Base-by-base conservation (phyloP, 805 yeast species). In the Metschnikowia rubicola region DNA sequence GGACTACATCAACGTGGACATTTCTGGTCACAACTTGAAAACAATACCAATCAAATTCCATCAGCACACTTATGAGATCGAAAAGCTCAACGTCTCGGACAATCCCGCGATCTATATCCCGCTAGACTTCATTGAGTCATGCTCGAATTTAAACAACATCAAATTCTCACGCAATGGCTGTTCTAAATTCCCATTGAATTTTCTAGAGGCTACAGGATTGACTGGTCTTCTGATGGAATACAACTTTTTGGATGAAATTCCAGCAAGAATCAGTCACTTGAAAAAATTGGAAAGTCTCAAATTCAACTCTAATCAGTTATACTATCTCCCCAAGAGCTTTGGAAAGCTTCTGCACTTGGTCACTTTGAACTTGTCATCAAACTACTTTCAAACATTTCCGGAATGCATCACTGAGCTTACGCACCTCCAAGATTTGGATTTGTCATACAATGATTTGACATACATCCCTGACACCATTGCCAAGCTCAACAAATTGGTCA, bases 21-120 rank as follows among this genome's bases (percentile, higher is more conserved):
- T 90, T 51, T 78, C 83, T 34, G 80, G 86, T 46, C 77, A 86
- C 71, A 84, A 86, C 56, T 70, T 91, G 46, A 88, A 88, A 52
- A 88, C 88, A 15, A 86, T 92, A 8, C 97, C 97, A 0, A 85
- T 88, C 44, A 76, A 86, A 29, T 79, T 91, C 52, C 89, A 85
- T 61, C 86, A 81, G 55, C 87, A 81, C 50, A 87, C 96, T 0
- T 78, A 84, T 46, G 92, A 88, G 52, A 88, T 91, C 48, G 86
- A 86, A 56, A 76, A 83, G 51, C 72, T 91, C 51, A 92, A 91
- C 64, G 88, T 89, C 8, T 86, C 95, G 2, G 81, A 85, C 52
- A 91, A 91, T 62, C 96, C 96, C 4, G 86, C 95, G 13, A 84
- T 92, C 44, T 80, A 83, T 49, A 71, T 91, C 31, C 96, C 97